Evolutionary conservation across 768 basidiomycete species (phyloP), one percentile per base, ranked within the genome.

Genomic region (Saitozyma sp.): DNA sequence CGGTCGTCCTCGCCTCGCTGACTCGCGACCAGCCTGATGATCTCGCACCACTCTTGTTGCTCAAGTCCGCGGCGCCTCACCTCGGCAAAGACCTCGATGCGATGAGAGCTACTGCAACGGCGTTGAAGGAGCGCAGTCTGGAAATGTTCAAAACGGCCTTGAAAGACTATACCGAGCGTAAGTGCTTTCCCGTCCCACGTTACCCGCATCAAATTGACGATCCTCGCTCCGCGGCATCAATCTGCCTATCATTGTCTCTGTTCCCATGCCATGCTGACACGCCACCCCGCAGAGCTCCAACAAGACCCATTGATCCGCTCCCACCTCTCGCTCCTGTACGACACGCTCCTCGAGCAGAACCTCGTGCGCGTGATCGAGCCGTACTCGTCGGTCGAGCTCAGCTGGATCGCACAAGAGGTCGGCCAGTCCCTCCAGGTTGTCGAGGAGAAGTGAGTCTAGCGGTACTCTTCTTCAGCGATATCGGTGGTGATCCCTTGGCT

Each of bases 341-440:
- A 99, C 77, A 97, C 92, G 2, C 84, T 99, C 1, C 85, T 99
- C 9, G 91, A 96, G 76, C 95, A 98, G 79, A 99, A 99, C 79
- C 82, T 99, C 7, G 82, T 97, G 39, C 85, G 95, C 41, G 94
- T 97, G 67, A 91, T 98, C 20, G 95, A 99, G 81, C 95, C 94
- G 1, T 99, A 95, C 79, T 90, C 88, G 9, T 85, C 90, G 8
- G 90, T 99, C 14, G 93, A 98, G 80, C 85, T 99, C 19, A 87
- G 87, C 57, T 86, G 93, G 73, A 89, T 99, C 16, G 95, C 95
- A 2, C 82, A 86, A 73, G 83, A 86, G 65, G 95, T 98, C 6
- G 89, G 90, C 1, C 93, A 95, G 73, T 88, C 90, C 56, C 81
- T 90, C 54, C 89, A 91, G 75, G 87, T 86, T 8, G 92, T 98